Evolutionary conservation across 2,329 filamentous ascomycete species (phyloP).

Genomic region (Botryotinia narcissicola): DNA sequence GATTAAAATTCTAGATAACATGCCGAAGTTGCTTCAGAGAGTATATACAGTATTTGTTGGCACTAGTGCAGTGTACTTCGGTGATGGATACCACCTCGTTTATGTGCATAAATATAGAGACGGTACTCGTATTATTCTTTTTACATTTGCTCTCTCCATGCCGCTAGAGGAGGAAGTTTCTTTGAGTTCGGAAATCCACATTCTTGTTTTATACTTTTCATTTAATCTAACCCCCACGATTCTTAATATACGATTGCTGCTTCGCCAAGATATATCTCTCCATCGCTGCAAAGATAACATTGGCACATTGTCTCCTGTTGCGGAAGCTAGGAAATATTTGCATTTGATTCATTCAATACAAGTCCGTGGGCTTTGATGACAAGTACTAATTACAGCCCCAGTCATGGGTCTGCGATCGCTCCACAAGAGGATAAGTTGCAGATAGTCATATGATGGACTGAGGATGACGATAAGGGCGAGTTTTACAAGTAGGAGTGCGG

Average conservation of each 20-base stretch:
- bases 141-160: not conserved
- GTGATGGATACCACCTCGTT: not conserved
- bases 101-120: not conserved
- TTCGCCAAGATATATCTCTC: not conserved
- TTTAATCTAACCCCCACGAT: not conserved
- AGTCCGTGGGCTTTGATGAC: not conserved
- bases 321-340: not conserved
- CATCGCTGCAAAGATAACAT: not conserved
- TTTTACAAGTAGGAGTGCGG: not conserved
- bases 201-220: not conserved
- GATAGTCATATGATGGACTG: not conserved
- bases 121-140: not conserved
- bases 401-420: not conserved
- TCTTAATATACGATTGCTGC: not conserved
- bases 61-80: not conserved
- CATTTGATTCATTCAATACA: not conserved
- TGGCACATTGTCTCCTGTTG: not conserved
- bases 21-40: not conserved
- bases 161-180: not conserved
- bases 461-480: not conserved
- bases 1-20: not conserved
- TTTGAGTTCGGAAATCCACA: not conserved
- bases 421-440: not conserved
- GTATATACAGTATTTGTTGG: not conserved
- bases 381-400: not conserved